Evolutionary conservation across 257 asterid genomes (phyloP).

Genomic region (Petrea volubilis): DNA sequence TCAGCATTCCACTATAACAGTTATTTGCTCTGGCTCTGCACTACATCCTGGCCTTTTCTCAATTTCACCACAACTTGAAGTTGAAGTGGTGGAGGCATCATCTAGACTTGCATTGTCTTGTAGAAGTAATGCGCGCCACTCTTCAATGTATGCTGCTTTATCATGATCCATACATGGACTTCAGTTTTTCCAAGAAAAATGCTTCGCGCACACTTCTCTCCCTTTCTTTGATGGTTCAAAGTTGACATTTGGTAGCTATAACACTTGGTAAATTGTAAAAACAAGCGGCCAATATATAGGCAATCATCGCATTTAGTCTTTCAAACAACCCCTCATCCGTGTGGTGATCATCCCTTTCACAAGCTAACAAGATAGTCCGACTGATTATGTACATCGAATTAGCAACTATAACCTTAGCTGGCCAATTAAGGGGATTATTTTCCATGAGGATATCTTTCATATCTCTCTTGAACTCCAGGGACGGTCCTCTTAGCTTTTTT

Average conservation of each 20-base stretch:
- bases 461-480: background rate
- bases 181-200: constrained; percentile 13
- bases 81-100: too few relatives aligned
- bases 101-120: background rate
- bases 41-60: background rate
- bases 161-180: constrained; percentile 12
- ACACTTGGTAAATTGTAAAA: constrained; percentile 33
- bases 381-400: constrained; percentile 40
- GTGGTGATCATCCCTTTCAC: background rate
- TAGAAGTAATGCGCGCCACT: constrained; percentile 17
- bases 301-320: constrained; percentile 19
- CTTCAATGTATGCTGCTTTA: constrained; percentile 17
- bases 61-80: too few relatives aligned
- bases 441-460: background rate
- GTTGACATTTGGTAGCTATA: constrained; percentile 23
- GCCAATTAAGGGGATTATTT: too few relatives aligned
- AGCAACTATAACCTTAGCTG: constrained; percentile 28
- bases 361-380: constrained; percentile 17
- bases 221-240: constrained; percentile 24
- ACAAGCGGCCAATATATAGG: constrained; percentile 45
- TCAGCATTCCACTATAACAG: too few relatives aligned
- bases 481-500: background rate
- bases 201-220: constrained; percentile 32
- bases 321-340: constrained; percentile 29
- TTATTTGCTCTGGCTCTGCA: too few relatives aligned